Conservation (phyloP, 2,329 filamentous ascomycete species). For the Orbilia quercus region DNA sequence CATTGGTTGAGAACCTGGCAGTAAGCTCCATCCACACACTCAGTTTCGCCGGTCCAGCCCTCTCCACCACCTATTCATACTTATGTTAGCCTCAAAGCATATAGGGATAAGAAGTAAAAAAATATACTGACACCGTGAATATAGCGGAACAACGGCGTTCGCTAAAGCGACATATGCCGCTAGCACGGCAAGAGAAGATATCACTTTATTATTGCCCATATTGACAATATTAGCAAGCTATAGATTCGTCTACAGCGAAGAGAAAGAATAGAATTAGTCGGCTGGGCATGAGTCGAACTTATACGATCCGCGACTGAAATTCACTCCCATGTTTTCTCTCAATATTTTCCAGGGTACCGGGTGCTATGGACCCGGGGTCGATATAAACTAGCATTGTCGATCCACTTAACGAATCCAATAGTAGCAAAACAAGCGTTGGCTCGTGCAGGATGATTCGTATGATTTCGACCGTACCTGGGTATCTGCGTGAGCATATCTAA, state of each 20-base stretch:
- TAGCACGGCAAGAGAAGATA: slow-evolving; percentile 27
- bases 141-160: slow-evolving; percentile 40
- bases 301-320: neutral
- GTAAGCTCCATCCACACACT: slow-evolving; percentile 44
- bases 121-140: slow-evolving; percentile 33
- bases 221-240: neutral
- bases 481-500: slow-evolving; percentile 45
- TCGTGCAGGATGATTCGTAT: slow-evolving; percentile 50
- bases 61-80: slow-evolving; percentile 39
- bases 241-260: neutral
- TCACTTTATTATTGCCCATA: slow-evolving; percentile 31
- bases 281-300: neutral
- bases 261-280: neutral
- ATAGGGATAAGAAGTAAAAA: neutral
- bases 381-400: slow-evolving; percentile 30
- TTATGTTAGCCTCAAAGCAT: neutral
- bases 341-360: neutral
- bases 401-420: neutral
- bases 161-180: slow-evolving; percentile 24
- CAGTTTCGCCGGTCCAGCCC: slow-evolving; percentile 44
- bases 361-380: slow-evolving; percentile 18
- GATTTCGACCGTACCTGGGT: slow-evolving; percentile 10
- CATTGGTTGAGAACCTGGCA: slow-evolving; percentile 51
- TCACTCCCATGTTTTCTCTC: no score
- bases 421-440: neutral